These are phyloP conservation scores for Epichloe coenophiala DNA, from an alignment of 2,329 filamentous ascomycete genomes.

Conservation along the genomic window DNA sequence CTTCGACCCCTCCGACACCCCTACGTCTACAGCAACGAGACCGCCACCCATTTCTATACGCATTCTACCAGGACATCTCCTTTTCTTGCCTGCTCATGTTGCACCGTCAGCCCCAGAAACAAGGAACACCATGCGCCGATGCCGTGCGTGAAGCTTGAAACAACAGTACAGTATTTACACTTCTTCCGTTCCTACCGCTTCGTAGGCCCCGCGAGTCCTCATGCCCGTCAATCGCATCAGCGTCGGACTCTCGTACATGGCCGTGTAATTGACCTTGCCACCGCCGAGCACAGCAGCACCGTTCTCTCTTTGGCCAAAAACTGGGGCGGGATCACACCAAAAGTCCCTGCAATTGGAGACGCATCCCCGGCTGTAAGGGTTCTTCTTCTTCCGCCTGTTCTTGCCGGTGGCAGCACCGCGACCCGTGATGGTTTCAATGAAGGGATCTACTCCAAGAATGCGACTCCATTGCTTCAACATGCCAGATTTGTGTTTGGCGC, in stretches of 20 bases:
- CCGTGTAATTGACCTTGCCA: constrained; percentile 70
- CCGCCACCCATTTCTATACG: neutral
- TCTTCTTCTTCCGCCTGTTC: constrained; percentile 46
- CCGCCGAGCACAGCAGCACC: constrained; percentile 69
- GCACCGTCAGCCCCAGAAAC: too few species aligned
- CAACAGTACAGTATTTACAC: constrained; percentile 12
- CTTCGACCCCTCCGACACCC: neutral
- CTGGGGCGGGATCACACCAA: constrained; percentile 78
- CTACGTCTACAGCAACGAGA: neutral
- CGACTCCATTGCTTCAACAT: constrained; percentile 70
- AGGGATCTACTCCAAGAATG: constrained; percentile 81
- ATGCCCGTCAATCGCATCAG: constrained; percentile 45
- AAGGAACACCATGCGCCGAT: neutral
- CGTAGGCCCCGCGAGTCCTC: constrained; percentile 43
- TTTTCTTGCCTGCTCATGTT: too few species aligned
- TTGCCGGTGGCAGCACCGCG: constrained; percentile 51
- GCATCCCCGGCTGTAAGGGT: constrained; percentile 75
- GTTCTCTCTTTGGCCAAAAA: constrained; percentile 62
- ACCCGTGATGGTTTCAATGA: constrained; percentile 83
- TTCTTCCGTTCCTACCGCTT: constrained; percentile 47
- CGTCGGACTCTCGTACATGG: constrained; percentile 73
- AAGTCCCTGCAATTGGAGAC: constrained; percentile 92
- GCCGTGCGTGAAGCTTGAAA: neutral
- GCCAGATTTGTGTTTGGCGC: constrained; percentile 44
- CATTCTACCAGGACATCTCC: neutral